Evolutionary conservation across 2,329 filamentous ascomycete genomes (phyloP), one percentile per base, ranked within the genome.

Genomic region (Colletotrichum echinochloae): DNA sequence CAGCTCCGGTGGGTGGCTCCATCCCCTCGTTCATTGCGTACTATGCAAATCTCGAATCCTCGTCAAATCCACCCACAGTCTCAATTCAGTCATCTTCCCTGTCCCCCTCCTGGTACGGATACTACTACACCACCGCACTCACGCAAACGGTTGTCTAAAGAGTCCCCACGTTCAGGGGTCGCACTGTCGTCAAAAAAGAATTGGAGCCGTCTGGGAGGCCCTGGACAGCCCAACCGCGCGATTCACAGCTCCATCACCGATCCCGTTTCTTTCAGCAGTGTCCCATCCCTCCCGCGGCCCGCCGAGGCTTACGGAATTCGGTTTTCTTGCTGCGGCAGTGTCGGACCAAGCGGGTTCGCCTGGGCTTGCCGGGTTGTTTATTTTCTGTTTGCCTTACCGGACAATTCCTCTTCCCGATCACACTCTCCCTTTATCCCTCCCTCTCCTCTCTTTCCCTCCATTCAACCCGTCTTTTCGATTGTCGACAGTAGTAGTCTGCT

Each of bases 1-100:
- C 16, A 70, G 39, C 66, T 66, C 55, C 37, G 41, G 63, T 44
- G 39, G 41, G 48, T 35, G 54, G 37, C 60, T 35, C 54, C 44
- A 6, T 23, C 48, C 12, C 37, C 46, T 37, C 39, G 54, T 60
- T 33, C 16, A 2, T 20, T 33, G 8, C 41, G 18, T n/a, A n/a
- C n/a, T n/a, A n/a, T n/a, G n/a, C n/a, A 8, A 44, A 44, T 8
- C 18, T 44, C 20, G 28, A 23, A 54, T 35, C 51, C 51, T 54
- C 30, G 41, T 49, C 57, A 44, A 9, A n/a, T n/a, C 26, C 7
- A 12, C n/a, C 54, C 23, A n/a, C 57, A 35, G 44, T 30, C 28
- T 46, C n/a, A 23, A 23, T 70, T 66, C 39, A 52, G 63, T 70
- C 67, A 70, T 33, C 63, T 70, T 70, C 67, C 67, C 56, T 70